Conservation (phyloP, 2,329 filamentous ascomycete species). For the Alternaria incomplexa region DNA sequence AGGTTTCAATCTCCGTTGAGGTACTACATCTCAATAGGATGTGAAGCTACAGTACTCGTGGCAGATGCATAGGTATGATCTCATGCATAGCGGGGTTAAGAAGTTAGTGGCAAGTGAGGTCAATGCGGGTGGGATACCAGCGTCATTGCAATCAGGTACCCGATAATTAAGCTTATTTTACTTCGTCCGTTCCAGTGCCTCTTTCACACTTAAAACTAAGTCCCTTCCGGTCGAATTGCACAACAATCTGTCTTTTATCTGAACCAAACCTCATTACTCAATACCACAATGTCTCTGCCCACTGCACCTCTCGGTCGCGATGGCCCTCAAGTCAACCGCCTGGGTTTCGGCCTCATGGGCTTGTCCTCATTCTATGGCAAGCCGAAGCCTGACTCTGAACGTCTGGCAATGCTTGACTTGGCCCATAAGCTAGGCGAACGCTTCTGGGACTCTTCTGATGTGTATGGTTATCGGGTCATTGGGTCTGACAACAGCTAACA, state of each 20-base stretch:
- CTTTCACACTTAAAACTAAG: neutral
- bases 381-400: slow-evolving; percentile 58
- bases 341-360: slow-evolving; percentile 64
- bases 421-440: slow-evolving; percentile 58
- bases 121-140: neutral
- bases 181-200: neutral
- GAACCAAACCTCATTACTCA: neutral
- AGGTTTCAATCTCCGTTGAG: neutral
- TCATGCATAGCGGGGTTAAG: slow-evolving; percentile 4
- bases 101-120: neutral
- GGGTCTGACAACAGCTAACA: neutral
- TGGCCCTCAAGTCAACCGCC: slow-evolving; percentile 57
- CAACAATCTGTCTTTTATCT: neutral
- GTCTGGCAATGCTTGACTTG: slow-evolving; percentile 59
- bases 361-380: slow-evolving; percentile 55
- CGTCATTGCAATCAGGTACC: slow-evolving; percentile 2
- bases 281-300: slow-evolving; percentile 42
- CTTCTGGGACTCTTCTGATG: slow-evolving; percentile 35
- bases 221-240: neutral
- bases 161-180: neutral
- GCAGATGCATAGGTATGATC: neutral
- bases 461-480: slow-evolving; percentile 19
- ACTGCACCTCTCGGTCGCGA: slow-evolving; percentile 59
- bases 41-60: neutral
- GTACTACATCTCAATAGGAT: neutral